Evolutionary conservation across 1,284 basidiomycete genomes (phyloP).

Genomic region (Trichosporon faecale): DNA sequence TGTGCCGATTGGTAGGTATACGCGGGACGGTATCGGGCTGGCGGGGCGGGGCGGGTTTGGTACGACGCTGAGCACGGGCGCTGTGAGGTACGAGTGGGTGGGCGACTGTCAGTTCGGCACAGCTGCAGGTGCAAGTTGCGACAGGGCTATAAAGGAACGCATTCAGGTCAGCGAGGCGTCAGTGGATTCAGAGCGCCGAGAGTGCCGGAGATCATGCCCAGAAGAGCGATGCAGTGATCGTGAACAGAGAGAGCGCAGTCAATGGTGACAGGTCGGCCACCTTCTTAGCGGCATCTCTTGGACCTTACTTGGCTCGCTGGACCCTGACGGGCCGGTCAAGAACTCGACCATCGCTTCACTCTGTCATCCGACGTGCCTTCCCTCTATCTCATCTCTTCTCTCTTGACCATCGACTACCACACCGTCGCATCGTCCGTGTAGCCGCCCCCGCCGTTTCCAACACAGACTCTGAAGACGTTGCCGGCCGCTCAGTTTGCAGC

Average conservation of each 20-base stretch:
- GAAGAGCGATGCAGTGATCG: background rate
- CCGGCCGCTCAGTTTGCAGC: background rate
- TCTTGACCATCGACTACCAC: background rate
- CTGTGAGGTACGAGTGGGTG: background rate
- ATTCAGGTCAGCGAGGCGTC: background rate
- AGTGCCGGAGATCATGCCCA: background rate
- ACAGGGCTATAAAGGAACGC: no score
- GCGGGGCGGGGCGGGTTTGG: background rate
- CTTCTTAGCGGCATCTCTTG: slow-evolving; percentile 7
- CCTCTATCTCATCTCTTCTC: background rate
- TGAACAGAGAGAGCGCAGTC: background rate
- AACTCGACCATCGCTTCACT: background rate
- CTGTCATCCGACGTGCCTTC: background rate
- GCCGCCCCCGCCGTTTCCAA: background rate
- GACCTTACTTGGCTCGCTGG: slow-evolving; percentile 8
- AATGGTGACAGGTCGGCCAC: background rate
- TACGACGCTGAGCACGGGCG: slow-evolving; percentile 1
- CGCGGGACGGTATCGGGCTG: background rate
- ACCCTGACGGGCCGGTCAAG: slow-evolving; percentile 4
- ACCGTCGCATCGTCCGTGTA: background rate
- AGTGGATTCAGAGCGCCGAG: background rate
- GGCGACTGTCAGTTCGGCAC: background rate
- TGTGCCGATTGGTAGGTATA: background rate
- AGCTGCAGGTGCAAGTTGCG: no score
- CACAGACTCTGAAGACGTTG: background rate